phyloP scores from a whole-genome alignment of 345 rosid genomes.

The Litchi chinensis region DNA sequence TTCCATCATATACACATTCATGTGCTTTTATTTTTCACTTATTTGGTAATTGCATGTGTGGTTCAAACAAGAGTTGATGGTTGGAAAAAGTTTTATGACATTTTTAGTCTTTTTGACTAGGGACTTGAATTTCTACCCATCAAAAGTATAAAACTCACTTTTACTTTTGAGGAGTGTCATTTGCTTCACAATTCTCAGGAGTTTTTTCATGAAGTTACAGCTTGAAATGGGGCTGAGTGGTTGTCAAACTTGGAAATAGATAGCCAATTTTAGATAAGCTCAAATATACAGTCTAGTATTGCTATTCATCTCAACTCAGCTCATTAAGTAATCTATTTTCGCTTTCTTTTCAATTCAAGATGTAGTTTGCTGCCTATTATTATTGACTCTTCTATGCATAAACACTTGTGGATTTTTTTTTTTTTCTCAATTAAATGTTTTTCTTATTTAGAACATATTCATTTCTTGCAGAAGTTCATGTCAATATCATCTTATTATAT shows the following conservation, averaged over 20 bases:
- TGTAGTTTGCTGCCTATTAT: neutral
- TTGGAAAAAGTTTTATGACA: neutral
- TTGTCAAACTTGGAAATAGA: neutral
- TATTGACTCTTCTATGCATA: neutral
- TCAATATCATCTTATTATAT: neutral
- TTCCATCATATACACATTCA: neutral
- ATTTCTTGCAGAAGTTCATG: neutral
- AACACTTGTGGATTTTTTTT: neutral
- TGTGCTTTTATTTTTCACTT: neutral
- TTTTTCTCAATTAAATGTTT: neutral
- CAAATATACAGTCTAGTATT: neutral
- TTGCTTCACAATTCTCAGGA: neutral
- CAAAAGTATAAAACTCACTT: neutral
- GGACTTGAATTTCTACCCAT: neutral
- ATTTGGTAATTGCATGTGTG: neutral
- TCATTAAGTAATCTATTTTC: neutral
- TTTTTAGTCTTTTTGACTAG: neutral
- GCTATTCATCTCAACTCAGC: no score
- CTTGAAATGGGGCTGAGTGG: neutral
- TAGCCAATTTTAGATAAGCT: neutral
- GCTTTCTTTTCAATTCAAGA: neutral
- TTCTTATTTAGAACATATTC: neutral
- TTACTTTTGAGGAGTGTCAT: neutral
- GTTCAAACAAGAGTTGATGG: no score
- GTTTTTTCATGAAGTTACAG: neutral